phyloP scores from a whole-genome alignment of 2,329 filamentous ascomycete genomes.

The Pestalotiopsis sp. region DNA sequence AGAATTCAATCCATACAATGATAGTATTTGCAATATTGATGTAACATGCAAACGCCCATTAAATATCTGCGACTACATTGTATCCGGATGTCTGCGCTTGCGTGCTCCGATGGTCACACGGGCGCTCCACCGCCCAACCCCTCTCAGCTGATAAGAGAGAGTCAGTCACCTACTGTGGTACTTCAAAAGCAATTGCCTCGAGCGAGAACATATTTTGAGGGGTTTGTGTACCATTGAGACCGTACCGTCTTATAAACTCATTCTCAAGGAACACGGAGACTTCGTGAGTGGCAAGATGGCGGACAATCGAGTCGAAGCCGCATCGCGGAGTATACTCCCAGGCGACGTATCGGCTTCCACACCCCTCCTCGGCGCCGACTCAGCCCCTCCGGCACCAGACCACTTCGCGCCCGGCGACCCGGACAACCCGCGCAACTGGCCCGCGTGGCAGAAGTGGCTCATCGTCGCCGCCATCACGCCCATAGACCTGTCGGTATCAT shows the following conservation, averaged over 20 bases:
- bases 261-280: neutral
- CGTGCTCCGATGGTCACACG: neutral
- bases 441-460: constrained; percentile 35
- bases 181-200: neutral
- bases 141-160: neutral
- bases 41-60: no score
- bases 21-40: no score
- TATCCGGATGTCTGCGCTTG: neutral
- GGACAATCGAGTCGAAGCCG: neutral
- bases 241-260: neutral
- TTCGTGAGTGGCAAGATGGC: neutral
- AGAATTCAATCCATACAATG: no score
- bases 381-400: neutral
- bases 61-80: neutral
- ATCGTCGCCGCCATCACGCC: constrained; percentile 32
- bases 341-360: neutral
- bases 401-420: constrained; percentile 21
- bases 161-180: neutral
- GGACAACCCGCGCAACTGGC: constrained; percentile 33
- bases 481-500: constrained; percentile 37
- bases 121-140: neutral
- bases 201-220: neutral
- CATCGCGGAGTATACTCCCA: neutral
- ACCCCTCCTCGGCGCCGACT: constrained; percentile 10
- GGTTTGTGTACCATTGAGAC: neutral